A percentile compares a stretch with the other conserved stretches of the same genome.
Evolutionary conservation across 768 basidiomycete genomes (phyloP).

Genomic region (Hericium coralloides): DNA sequence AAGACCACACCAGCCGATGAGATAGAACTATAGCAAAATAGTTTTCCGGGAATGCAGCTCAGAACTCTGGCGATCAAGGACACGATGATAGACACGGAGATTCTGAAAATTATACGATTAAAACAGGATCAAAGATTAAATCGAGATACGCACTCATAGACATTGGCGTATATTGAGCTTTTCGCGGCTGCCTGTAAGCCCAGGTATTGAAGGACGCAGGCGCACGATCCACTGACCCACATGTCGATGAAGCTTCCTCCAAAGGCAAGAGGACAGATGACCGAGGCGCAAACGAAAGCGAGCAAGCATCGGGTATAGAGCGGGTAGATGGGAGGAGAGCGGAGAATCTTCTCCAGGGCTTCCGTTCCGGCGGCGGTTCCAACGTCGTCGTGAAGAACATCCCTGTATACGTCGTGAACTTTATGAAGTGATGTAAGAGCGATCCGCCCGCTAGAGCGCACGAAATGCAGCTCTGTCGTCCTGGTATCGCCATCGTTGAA

Average conservation of each 20-base stretch:
- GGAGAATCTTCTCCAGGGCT: constrained; percentile 55
- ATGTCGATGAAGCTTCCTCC: constrained; percentile 78
- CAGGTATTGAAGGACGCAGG: constrained; percentile 65
- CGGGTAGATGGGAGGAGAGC: constrained; percentile 58
- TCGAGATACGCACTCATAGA: constrained; percentile 67
- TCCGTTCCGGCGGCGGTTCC: constrained; percentile 60
- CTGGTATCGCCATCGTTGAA: constrained; percentile 69
- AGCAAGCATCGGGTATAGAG: constrained; percentile 59
- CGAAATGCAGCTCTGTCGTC: constrained; percentile 75
- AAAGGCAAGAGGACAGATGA: constrained; percentile 78
- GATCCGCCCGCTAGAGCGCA: constrained; percentile 72
- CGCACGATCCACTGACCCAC: constrained; percentile 67
- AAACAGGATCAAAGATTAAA: background rate
- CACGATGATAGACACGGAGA: constrained; percentile 76
- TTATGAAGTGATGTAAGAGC: constrained; percentile 75
- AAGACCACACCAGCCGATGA: constrained; percentile 87
- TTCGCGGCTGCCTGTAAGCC: constrained; percentile 77
- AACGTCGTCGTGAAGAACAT: constrained; percentile 79
- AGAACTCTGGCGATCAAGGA: constrained; percentile 76
- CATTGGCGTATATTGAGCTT: constrained; percentile 88
- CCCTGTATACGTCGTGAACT: constrained; percentile 79
- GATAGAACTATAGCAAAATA: constrained; percentile 87
- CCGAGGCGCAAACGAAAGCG: constrained; percentile 68
- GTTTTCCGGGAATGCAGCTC: constrained; percentile 60
- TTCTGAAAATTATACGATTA: constrained; percentile 33